These are phyloP conservation scores for Dittrichia graveolens DNA, from an alignment of 129 eudicot genomes.

Conservation along the genomic window DNA sequence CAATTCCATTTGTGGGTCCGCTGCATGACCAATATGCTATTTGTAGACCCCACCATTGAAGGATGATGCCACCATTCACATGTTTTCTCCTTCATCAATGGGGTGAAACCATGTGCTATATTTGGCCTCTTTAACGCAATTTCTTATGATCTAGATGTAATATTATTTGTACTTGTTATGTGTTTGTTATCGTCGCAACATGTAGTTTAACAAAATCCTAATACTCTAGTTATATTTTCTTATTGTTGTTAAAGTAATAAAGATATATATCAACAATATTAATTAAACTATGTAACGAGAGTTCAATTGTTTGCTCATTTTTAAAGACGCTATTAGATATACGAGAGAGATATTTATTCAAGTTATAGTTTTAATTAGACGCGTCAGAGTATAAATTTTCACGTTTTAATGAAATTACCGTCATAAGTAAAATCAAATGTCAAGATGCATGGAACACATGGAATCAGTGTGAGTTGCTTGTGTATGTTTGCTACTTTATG, in stretches of 20 bases:
- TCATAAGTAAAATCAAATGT: slow-evolving; percentile 27
- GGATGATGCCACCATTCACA: slow-evolving; percentile 61
- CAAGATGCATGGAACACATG: slow-evolving; percentile 20
- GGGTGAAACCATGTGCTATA: slow-evolving; percentile 61
- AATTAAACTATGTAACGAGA: too few relatives aligned
- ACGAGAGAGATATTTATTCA: too few relatives aligned
- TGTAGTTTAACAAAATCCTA: too few relatives aligned
- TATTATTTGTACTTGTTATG: background rate
- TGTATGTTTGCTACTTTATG: slow-evolving; percentile 22
- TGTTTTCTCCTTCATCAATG: slow-evolving; percentile 77
- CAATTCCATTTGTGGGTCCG: slow-evolving; percentile 29
- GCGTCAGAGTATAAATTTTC: background rate
- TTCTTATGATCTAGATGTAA: background rate
- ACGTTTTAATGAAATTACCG: slow-evolving; percentile 4
- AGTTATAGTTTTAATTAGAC: background rate
- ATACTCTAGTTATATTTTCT: too few relatives aligned
- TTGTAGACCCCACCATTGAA: slow-evolving; percentile 46
- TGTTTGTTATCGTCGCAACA: too few relatives aligned
- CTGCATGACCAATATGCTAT: slow-evolving; percentile 40
- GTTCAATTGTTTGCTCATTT: too few relatives aligned
- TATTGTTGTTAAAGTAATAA: too few relatives aligned
- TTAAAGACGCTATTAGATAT: too few relatives aligned
- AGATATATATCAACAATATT: too few relatives aligned
- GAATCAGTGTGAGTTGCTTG: slow-evolving; percentile 7
- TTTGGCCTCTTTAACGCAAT: slow-evolving; percentile 1